These are phyloP conservation scores for Suhomyces taliae DNA, from an alignment of 1,139 yeast genomes.

Conservation along the genomic window DNA sequence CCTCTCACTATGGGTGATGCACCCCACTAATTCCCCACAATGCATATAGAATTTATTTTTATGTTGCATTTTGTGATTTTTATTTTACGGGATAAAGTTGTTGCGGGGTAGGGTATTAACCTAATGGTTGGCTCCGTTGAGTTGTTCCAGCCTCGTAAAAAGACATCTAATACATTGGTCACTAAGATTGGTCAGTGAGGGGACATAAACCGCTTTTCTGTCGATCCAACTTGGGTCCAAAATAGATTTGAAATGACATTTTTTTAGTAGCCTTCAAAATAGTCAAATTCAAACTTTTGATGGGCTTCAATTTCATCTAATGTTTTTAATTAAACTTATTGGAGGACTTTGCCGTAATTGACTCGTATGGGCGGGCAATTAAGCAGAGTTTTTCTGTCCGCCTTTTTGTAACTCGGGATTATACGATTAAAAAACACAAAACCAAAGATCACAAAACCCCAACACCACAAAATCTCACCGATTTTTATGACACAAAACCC, in stretches of 20 bases:
- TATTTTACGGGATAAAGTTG: slow-evolving; percentile 3
- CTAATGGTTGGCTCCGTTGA: not conserved
- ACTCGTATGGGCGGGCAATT: too few species aligned
- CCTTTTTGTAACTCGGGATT: not conserved
- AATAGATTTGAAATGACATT: too few species aligned
- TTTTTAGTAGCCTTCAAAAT: too few species aligned
- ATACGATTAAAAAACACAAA: not conserved
- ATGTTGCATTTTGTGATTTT: not conserved
- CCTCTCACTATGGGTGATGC: not conserved
- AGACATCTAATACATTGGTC: not conserved
- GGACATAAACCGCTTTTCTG: not conserved
- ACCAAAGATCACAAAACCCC: not conserved
- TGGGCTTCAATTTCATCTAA: too few species aligned
- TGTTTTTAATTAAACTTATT: too few species aligned
- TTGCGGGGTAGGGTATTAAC: slow-evolving; percentile 7
- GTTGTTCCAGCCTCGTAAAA: slow-evolving; percentile 5
- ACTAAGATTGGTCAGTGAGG: not conserved
- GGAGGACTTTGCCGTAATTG: too few species aligned
- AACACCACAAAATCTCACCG: not conserved
- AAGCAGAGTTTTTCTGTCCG: too few species aligned
- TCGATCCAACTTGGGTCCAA: too few species aligned
- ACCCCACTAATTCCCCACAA: slow-evolving; percentile 1
- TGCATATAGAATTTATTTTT: not conserved
- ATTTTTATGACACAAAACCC: not conserved
- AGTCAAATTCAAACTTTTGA: too few species aligned